Evolutionary conservation across 1,284 basidiomycete genomes (phyloP), one percentile per base, ranked within the genome.

Genomic region (Ustilago cynodontis): DNA sequence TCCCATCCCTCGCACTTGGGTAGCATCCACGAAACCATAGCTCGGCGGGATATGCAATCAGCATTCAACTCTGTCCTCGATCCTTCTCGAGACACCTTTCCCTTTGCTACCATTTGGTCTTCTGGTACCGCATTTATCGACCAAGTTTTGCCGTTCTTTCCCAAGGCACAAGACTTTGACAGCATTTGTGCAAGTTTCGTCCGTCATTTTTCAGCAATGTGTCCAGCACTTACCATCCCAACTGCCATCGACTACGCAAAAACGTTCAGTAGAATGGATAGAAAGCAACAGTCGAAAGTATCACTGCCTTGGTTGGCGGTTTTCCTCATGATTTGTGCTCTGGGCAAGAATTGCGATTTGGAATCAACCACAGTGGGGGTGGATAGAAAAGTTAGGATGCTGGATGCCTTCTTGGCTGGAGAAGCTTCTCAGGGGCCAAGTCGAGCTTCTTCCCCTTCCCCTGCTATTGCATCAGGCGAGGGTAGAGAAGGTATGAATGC

Each of bases 91-190:
- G 71, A 74, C n/a, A 67, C 71, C 3, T 77, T 73, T 22, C 75
- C 75, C 13, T 77, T 77, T 45, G 61, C 60, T 16, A 77, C 75
- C 18, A 77, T 73, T 57, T 77, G 75, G 75, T 56, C 55, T 49
- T 74, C 71, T 9, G 71, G 71, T n/a, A 69, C 65, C 2, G 71
- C 64, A 1, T 77, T 77, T 43, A 65, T 71, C 70, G 69, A 77
- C 9, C 70, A 77, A 33, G 60, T 77, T 5, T 37, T 74, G n/a
- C 71, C 72, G 1, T 71, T 75, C 50, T 75, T 75, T 49, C 68
- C 72, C n/a, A 35, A 20, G 22, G 54, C 63, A 16, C 60, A 71
- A 28, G 72, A 70, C n/a, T 71, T 75, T 47, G 72, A 75, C 37
- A 64, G 59, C 49, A 70, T 75, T 43, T 71, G 67, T 45, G 67